Evolutionary conservation across 2,329 filamentous ascomycete genomes (phyloP), one percentile per base, ranked within the genome.

Genomic region (Aspergillus vadensis): DNA sequence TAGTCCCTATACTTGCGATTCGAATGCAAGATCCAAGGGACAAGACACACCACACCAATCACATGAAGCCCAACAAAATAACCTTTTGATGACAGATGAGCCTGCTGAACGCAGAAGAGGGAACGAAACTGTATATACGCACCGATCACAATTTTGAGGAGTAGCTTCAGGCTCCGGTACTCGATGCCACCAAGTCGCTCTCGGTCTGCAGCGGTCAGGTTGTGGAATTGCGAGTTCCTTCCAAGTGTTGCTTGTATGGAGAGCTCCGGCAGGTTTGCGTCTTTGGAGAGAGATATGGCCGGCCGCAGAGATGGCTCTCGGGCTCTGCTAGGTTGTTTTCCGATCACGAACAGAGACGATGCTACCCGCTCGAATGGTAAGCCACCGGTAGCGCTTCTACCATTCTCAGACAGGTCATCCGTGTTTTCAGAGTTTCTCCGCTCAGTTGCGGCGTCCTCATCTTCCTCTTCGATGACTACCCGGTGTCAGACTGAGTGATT

Each of bases 181-280:
- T 84, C 83, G 38, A 83, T 80, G 0, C 82, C 83, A 1, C 82
- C 82, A 0, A 85, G 71, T n/a, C 74, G 71, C 58, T 82, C 79
- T 5, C 77, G 70, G 48, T 80, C 79, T 17, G 75, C 64, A 0
- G 71, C 68, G 0, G 76, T 76, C 52, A 83, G 47, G 53, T 82
- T 79, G 30, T 76, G 62, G 32, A 84, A 83, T 25, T 76, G 69
- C 0, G 79, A 82, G 60, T 83, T 83, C 2, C 79, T 72, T 0
- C 81, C 80, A 5, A 83, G 63, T 0, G 79, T 81, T 3, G 76
- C 77, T 38, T 78, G 74, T 17, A 75, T 72, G 4, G 79, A 82
- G 1, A 83, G 69, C 23, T 74, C 69, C 0, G 80, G 78, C 51
- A 79, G 70, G 51, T 77, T 63, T 2, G 69, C 59, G 7, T 66